Base-by-base conservation (phyloP, 2,329 filamentous ascomycete genomes). In the Arachnopeziza araneosa region DNA sequence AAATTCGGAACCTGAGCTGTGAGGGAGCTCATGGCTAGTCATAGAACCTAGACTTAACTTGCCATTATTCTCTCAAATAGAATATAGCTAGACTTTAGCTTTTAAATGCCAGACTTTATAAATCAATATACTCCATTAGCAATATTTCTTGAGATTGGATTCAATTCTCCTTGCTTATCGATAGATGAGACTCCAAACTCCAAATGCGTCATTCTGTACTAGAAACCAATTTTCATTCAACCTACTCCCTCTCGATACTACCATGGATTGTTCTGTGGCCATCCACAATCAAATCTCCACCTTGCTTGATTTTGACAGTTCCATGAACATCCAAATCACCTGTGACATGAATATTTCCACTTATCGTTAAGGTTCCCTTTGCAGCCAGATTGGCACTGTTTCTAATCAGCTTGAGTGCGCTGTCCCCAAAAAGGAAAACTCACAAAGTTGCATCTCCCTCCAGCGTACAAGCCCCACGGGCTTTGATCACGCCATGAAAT, bases 231-330 rank as follows among this genome's bases (percentile, higher is more conserved):
- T 44, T 7, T 7, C 36, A 7, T 44, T 44, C 36, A 30, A 30
- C 9, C 9, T 30, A 30, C 12, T 44, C 36, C 30, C 61, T 58
- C 49, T 62, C 57, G 17, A 68, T 32, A 52, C 58, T 67, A 3
- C 67, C 67, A 60, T 67, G 62, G 54, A 69, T 61, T 4, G 66
- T 68, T n/a, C 63, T 65, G 54, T 59, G 68, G 4, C 67, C 67
- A 55, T 66, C 59, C 10, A 69, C 64, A 52, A 63, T 59, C 24
- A 68, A 52, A 22, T 61, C 50, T 12, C 61, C 58, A 0, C 67
- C 64, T 24, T 60, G 60, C 32, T 52, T 30, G 32, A 69, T 50
- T 26, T 50, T 61, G 0, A 68, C 60, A 30, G 57, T 57, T 2
- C 67, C 67, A 36, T 63, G 58, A 2, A 65, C 63, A 14, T 64